A percentile compares a stretch with the other conserved stretches of the same genome.
Evolutionary conservation across 1,139 yeast genomes (phyloP).

Genomic region (Diutina sp.): DNA sequence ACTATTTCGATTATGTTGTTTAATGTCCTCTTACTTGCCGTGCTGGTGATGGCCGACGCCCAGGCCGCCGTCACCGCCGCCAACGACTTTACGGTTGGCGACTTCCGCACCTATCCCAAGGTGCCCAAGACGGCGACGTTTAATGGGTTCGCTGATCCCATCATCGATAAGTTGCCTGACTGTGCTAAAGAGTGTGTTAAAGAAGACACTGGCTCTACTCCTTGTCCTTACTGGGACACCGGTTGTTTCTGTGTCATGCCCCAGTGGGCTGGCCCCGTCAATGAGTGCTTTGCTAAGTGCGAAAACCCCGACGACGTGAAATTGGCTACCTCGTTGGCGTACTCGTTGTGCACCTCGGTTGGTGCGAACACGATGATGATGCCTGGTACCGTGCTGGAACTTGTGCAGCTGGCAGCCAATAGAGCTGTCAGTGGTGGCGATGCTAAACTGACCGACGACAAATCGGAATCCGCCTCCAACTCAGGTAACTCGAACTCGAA

Average conservation of each 20-base stretch:
- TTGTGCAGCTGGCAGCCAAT: background rate
- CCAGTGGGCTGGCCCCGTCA: conserved; percentile 2
- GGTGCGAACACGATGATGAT: conserved; percentile 36
- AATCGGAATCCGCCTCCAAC: background rate
- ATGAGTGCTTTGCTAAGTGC: conserved; percentile 2
- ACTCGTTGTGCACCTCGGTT: conserved; percentile 26
- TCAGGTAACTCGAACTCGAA: conserved; percentile 1
- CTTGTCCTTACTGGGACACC: conserved; percentile 5
- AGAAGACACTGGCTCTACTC: background rate
- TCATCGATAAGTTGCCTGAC: conserved; percentile 3
- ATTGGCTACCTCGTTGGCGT: conserved; percentile 19
- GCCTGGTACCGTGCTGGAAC: conserved; percentile 23
- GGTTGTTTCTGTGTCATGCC: conserved; percentile 4
- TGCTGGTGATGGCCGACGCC: background rate
- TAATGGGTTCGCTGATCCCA: conserved; percentile 4
- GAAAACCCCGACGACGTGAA: conserved; percentile 12
- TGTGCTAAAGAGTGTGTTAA: conserved; percentile 3
- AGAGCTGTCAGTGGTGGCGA: background rate
- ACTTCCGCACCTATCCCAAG: background rate
- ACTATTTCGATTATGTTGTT: background rate
- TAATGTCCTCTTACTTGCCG: background rate
- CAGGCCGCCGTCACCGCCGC: background rate
- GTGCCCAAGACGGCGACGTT: conserved; percentile 3
- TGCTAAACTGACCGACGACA: background rate
- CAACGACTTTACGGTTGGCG: background rate